These are phyloP conservation scores for Ajuga reptans DNA, from an alignment of 305 asterid species.

Conservation along the genomic window DNA sequence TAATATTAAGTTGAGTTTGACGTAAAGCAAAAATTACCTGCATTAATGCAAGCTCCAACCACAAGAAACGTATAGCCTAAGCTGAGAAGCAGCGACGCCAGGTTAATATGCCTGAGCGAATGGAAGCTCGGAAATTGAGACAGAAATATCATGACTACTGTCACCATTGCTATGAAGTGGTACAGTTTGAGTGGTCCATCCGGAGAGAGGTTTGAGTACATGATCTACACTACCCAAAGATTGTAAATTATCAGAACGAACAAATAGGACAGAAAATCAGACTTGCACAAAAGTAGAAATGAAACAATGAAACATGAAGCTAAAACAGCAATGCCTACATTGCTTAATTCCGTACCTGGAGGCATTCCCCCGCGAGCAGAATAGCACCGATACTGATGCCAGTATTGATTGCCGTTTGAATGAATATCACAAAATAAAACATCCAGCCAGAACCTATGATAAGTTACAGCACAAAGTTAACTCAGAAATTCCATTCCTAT, in stretches of 20 bases:
- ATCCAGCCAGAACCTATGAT: constrained; percentile 79
- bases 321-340: neutral
- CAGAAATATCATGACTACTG: constrained; percentile 63
- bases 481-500: neutral
- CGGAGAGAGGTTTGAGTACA: constrained; percentile 70
- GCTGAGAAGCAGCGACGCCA: constrained; percentile 69
- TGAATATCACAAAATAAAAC: constrained; percentile 74
- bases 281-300: neutral
- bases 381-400: constrained; percentile 81
- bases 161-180: constrained; percentile 82
- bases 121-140: constrained; percentile 92
- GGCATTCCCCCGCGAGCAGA: constrained; percentile 80
- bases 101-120: constrained; percentile 81
- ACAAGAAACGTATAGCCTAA: constrained; percentile 75
- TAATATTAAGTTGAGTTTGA: neutral
- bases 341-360: constrained; percentile 50
- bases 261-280: neutral
- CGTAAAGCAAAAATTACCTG: constrained; percentile 35
- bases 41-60: constrained; percentile 78
- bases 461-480: constrained; percentile 14
- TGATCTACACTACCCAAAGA: constrained; percentile 41
- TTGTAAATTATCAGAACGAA: constrained; percentile 11
- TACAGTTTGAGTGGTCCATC: constrained; percentile 62
- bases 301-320: neutral
- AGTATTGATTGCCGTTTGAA: constrained; percentile 82